These are phyloP conservation scores for Immersiella caudata DNA, from an alignment of 495 filamentous ascomycete species.

Conservation along the genomic window DNA sequence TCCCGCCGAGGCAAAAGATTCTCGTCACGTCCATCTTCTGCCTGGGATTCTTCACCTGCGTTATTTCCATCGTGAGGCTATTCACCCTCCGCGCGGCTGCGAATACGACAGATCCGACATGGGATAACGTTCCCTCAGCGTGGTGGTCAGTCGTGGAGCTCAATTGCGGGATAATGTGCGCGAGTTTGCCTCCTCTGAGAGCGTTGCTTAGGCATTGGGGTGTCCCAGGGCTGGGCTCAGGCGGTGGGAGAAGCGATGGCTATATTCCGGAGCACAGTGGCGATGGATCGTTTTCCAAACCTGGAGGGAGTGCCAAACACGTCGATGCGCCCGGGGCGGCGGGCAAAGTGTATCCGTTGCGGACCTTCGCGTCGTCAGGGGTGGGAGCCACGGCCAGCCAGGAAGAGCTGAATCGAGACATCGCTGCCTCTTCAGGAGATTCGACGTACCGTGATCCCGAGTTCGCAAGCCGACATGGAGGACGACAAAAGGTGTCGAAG, in stretches of 20 bases:
- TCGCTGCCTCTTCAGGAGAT: not conserved
- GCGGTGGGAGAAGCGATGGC: slow-evolving; percentile 6
- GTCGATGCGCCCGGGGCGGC: slow-evolving; percentile 3
- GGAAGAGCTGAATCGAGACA: slow-evolving; percentile 13
- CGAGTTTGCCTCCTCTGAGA: slow-evolving; percentile 35
- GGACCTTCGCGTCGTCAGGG: slow-evolving; percentile 2
- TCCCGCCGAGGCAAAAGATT: slow-evolving; percentile 38
- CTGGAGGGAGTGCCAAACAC: not conserved
- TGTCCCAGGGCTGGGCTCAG: not conserved
- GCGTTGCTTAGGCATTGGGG: slow-evolving; percentile 24
- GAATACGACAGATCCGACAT: slow-evolving; percentile 25
- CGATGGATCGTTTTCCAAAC: slow-evolving; percentile 11
- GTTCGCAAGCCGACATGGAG: slow-evolving; percentile 10
- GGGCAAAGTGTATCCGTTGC: slow-evolving; percentile 11
- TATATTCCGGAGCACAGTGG: not conserved
- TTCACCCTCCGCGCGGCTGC: slow-evolving; percentile 24
- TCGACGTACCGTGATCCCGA: slow-evolving; percentile 11
- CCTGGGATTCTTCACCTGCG: slow-evolving; percentile 34
- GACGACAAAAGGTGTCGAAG: not conserved
- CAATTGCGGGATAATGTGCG: slow-evolving; percentile 38
- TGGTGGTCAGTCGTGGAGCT: slow-evolving; percentile 39
- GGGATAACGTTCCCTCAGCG: slow-evolving; percentile 29
- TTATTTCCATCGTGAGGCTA: slow-evolving; percentile 37
- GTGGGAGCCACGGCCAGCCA: slow-evolving; percentile 11
- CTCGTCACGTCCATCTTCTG: slow-evolving; percentile 26